Evolutionary conservation across 306 rosid genomes (phyloP).

Genomic region (Lathyrus tuberosus): DNA sequence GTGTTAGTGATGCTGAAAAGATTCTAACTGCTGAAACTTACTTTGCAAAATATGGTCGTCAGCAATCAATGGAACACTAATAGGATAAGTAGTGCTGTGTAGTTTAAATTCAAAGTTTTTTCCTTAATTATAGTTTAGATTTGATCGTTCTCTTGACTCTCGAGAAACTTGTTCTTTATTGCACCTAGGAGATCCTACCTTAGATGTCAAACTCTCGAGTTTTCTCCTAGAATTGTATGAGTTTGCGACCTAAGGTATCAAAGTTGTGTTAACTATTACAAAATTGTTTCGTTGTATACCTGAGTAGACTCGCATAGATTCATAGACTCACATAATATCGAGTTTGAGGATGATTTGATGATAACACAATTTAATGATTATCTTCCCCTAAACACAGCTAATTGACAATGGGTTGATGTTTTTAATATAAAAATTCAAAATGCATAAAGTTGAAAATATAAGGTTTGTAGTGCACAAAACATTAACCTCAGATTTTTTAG

Average conservation of each 20-base stretch:
- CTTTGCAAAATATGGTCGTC: too few relatives aligned
- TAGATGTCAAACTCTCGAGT: not conserved
- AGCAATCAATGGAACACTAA: too few relatives aligned
- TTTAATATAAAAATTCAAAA: not conserved
- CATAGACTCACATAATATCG: not conserved
- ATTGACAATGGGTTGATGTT: not conserved
- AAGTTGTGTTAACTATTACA: not conserved
- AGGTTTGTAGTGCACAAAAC: too few relatives aligned
- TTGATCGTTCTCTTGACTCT: too few relatives aligned
- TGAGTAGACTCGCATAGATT: not conserved
- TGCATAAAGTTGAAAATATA: too few relatives aligned
- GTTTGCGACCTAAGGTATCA: not conserved
- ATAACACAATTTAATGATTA: not conserved
- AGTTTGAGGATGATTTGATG: not conserved
- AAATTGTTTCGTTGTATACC: not conserved
- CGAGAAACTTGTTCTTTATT: not conserved
- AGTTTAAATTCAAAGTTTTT: too few relatives aligned
- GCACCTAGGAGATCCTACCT: not conserved
- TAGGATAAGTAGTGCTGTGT: too few relatives aligned
- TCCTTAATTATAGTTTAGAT: too few relatives aligned
- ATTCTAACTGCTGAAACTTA: too few relatives aligned
- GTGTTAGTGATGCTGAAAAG: too few relatives aligned
- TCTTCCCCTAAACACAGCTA: not conserved
- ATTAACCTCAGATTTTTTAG: too few relatives aligned
- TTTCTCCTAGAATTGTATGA: not conserved